A percentile compares a stretch with the other conserved stretches of the same genome.
Evolutionary conservation across 176 grass and related monocot genomes (phyloP).

Genomic region (Hyparrhenia diplandra): DNA sequence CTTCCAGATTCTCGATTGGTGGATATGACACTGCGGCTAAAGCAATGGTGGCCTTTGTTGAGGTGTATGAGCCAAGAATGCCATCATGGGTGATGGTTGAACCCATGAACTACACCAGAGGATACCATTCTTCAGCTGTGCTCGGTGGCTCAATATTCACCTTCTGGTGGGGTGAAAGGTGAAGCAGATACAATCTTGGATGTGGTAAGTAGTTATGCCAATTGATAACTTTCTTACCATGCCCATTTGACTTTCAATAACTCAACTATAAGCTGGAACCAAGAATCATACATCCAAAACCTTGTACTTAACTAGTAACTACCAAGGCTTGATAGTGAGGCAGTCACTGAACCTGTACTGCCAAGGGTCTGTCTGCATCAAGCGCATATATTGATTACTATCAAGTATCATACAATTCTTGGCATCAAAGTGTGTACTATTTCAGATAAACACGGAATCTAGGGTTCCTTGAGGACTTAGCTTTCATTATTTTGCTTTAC

Average conservation of each 20-base stretch:
- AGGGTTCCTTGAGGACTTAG: neutral
- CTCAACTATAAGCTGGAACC: neutral
- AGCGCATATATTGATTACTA: neutral
- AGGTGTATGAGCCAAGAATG: slow-evolving; percentile 70
- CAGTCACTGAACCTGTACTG: neutral
- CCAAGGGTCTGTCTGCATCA: neutral
- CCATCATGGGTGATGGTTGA: slow-evolving; percentile 52
- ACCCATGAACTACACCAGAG: slow-evolving; percentile 63
- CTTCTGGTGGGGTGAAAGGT: slow-evolving; percentile 52
- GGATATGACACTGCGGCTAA: slow-evolving; percentile 50
- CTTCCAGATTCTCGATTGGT: slow-evolving; percentile 60
- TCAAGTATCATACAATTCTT: too few relatives aligned
- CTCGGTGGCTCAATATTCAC: slow-evolving; percentile 57
- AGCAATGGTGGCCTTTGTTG: slow-evolving; percentile 45
- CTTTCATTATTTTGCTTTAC: neutral
- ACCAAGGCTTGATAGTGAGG: neutral
- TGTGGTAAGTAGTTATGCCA: slow-evolving; percentile 43
- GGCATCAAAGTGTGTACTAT: too few relatives aligned
- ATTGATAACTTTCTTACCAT: neutral
- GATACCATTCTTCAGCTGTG: slow-evolving; percentile 66
- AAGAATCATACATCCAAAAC: neutral
- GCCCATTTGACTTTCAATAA: neutral
- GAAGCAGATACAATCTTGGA: slow-evolving; percentile 52
- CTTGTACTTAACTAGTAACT: neutral
- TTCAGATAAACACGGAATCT: neutral